Evolutionary conservation across 495 filamentous ascomycete genomes (phyloP), one percentile per base, ranked within the genome.

Genomic region (Podospora fimiseda): DNA sequence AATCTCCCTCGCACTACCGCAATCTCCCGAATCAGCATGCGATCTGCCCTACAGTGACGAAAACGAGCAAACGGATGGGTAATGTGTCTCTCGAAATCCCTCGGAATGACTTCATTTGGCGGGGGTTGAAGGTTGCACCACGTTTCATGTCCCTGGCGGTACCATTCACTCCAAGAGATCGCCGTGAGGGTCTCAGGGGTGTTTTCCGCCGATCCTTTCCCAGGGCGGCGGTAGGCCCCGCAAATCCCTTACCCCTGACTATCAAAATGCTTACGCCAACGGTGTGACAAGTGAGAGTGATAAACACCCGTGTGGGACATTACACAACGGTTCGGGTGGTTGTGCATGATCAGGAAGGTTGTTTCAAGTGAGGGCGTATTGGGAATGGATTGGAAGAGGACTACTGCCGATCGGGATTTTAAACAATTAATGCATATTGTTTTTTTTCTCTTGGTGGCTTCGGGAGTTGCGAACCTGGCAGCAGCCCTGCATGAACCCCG

Each of bases 201-300:
- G 16, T 42, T 48, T 53, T 30, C 44, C 49, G 43, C 27, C 38
- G 43, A 52, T 21, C 16, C 21, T 37, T 40, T 50, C 48, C 18
- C 41, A 56, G 33, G n/a, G 44, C 0, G 18, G 6, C 14, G 38
- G 19, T 44, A 19, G 50, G 11, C 49, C 39, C 49, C 49, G 49
- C 44, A 49, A 30, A 18, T 48, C 20, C 2, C 11, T 21, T n/a
- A 39, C 55, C 50, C 55, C 55, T 57, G 55, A 57, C 42, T 39
- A 57, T 57, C 55, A 44, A 36, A 14, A 15, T 33, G 37, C 39
- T 21, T 37, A 22, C 15, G 22, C 20, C 52, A 21, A 44, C 37
- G 36, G 43, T 21, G 39, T 50, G 21, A 38, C 47, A 51, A 16
- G 40, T 41, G 23, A 19, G n/a, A n/a, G 22, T 15, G 16, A 15